Percentiles rank a stretch among this genome's conserved stretches.
These are phyloP conservation scores for Tricholoma sp. DNA, from an alignment of 768 basidiomycete species.

Conservation along the genomic window DNA sequence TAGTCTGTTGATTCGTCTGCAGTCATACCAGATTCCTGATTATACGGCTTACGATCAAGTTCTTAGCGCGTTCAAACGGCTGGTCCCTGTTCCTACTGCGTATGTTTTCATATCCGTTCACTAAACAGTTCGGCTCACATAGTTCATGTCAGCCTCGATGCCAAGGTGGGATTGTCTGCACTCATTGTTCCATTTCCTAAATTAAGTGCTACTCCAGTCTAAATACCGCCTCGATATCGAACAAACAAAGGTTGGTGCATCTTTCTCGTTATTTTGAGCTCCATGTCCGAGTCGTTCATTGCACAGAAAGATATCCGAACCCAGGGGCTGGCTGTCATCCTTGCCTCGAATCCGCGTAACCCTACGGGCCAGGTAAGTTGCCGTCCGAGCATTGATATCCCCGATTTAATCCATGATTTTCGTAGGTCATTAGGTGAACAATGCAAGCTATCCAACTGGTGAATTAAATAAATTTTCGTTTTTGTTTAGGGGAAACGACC, in stretches of 20 bases:
- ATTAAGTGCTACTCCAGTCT: conserved; percentile 26
- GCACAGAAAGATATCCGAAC: conserved; percentile 69
- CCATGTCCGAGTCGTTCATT: conserved; percentile 31
- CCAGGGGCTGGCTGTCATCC: conserved; percentile 79
- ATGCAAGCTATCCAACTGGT: not conserved
- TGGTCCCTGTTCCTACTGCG: conserved; percentile 89
- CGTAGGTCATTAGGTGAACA: conserved; percentile 47
- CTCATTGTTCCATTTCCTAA: not conserved
- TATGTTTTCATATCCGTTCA: conserved; percentile 31
- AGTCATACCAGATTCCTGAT: conserved; percentile 90
- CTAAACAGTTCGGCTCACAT: not conserved
- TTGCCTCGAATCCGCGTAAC: conserved; percentile 94
- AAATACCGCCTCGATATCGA: conserved; percentile 77
- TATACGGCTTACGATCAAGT: conserved; percentile 89
- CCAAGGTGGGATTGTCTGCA: conserved; percentile 21
- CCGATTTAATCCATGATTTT: not conserved
- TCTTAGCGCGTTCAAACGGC: conserved; percentile 78
- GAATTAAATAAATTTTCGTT: not conserved
- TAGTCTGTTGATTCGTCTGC: conserved; percentile 5
- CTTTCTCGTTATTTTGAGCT: not conserved
- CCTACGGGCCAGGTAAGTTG: conserved; percentile 82
- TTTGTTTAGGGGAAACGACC: conserved; percentile 59
- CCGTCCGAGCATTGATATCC: not conserved
- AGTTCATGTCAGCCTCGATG: conserved; percentile 22
- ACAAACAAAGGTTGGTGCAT: conserved; percentile 57